phyloP scores from a whole-genome alignment of 768 basidiomycete species.

The Lactarius pseudohatsudake region DNA sequence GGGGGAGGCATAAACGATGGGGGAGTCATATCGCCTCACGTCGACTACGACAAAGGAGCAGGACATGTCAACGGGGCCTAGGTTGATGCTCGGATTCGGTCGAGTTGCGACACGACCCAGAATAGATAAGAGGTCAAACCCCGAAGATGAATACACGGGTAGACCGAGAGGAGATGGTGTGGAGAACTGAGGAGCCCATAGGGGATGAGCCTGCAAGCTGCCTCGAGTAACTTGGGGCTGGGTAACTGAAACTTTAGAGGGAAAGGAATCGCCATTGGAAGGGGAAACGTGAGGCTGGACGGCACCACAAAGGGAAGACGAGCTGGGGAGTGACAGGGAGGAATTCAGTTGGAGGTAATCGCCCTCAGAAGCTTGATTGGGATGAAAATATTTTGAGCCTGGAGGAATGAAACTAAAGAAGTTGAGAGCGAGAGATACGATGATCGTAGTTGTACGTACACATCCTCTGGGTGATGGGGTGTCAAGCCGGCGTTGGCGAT shows the following conservation, averaged over 20 bases:
- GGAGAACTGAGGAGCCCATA: slow-evolving; percentile 25
- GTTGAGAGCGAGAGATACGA: slow-evolving; percentile 10
- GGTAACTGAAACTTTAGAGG: slow-evolving; percentile 5
- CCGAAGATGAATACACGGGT: slow-evolving; percentile 84
- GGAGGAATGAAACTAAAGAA: slow-evolving; percentile 9
- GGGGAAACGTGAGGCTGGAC: slow-evolving; percentile 6
- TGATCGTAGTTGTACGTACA: slow-evolving; percentile 19
- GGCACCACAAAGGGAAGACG: slow-evolving; percentile 22
- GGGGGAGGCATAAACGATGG: slow-evolving; percentile 90
- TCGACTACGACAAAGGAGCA: slow-evolving; percentile 94
- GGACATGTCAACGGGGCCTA: slow-evolving; percentile 91
- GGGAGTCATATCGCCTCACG: slow-evolving; percentile 72
- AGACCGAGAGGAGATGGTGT: slow-evolving; percentile 36
- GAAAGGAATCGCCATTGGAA: neutral
- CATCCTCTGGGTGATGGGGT: slow-evolving; percentile 14
- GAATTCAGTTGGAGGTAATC: slow-evolving; percentile 8
- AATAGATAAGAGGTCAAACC: slow-evolving; percentile 86
- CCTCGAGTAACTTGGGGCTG: neutral
- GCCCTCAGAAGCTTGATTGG: slow-evolving; percentile 2
- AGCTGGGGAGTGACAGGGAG: neutral
- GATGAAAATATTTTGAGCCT: slow-evolving; percentile 15
- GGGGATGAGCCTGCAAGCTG: neutral
- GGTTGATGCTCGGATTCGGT: slow-evolving; percentile 66
- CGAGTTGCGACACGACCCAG: slow-evolving; percentile 75
- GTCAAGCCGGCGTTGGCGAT: slow-evolving; percentile 23